phyloP scores from a whole-genome alignment of 352 stramenopile genomes.

The Phytopythium ostracodes region DNA sequence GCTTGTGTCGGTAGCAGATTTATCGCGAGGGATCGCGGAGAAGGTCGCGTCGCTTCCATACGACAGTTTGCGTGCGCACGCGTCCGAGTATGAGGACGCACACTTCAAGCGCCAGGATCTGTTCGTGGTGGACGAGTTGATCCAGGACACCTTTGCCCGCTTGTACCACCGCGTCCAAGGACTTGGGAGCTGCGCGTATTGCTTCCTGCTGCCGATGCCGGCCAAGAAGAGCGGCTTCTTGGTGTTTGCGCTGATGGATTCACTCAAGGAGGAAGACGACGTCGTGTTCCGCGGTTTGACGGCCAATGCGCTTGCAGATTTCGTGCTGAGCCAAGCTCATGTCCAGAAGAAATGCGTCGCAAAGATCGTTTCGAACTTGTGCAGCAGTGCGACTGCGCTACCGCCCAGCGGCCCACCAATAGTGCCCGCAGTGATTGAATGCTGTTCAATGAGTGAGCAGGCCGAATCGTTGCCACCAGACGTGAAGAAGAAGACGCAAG shows the following conservation, averaged over 20 bases:
- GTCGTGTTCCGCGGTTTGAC: constrained; percentile 38
- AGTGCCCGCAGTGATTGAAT: background rate
- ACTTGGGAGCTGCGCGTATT: constrained; percentile 57
- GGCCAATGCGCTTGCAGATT: constrained; percentile 47
- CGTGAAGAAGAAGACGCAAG: constrained; percentile 23
- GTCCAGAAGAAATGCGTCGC: constrained; percentile 65
- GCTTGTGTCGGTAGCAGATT: constrained; percentile 27
- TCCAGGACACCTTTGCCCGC: constrained; percentile 49
- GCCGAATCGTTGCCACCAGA: constrained; percentile 12
- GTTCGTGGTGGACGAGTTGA: constrained; percentile 67
- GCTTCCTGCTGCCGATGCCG: constrained; percentile 44
- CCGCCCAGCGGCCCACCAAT: background rate
- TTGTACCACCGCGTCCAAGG: constrained; percentile 59
- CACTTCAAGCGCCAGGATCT: constrained; percentile 82
- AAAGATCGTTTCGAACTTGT: constrained; percentile 81
- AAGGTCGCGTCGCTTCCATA: constrained; percentile 50
- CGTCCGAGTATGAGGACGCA: constrained; percentile 49
- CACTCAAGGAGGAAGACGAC: constrained; percentile 61
- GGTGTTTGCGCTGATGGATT: constrained; percentile 76
- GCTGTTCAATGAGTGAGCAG: constrained; percentile 3
- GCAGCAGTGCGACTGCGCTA: constrained; percentile 39
- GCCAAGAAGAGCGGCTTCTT: constrained; percentile 74
- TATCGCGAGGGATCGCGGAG: constrained; percentile 68
- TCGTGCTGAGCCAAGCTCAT: constrained; percentile 43
- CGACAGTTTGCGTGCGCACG: constrained; percentile 22